Percentiles rank a stretch among this genome's conserved stretches.
phyloP scores from a whole-genome alignment of 768 basidiomycete genomes.

The Daedaleopsis nitida region DNA sequence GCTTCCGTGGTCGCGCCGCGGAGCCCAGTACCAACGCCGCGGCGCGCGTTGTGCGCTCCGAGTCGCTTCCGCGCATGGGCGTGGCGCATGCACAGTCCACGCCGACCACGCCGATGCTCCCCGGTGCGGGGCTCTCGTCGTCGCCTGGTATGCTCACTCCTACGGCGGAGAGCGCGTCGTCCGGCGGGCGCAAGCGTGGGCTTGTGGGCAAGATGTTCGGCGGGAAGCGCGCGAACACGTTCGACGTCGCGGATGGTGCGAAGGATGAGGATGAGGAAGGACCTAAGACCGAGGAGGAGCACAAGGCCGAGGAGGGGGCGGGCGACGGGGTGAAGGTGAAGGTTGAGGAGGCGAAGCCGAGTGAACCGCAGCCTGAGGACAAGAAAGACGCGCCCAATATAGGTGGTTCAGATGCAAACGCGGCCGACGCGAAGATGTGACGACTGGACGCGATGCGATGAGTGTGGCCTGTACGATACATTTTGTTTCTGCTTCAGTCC shows the following conservation, averaged over 20 bases:
- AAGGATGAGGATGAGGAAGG: not conserved
- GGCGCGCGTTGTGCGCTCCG: not conserved
- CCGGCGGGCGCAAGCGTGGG: slow-evolving; percentile 2
- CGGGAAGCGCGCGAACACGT: slow-evolving; percentile 11
- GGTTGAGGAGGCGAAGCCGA: slow-evolving; percentile 1
- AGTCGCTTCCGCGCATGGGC: not conserved
- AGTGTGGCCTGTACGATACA: not conserved
- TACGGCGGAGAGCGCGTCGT: slow-evolving; percentile 1
- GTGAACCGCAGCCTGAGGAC: slow-evolving; percentile 9
- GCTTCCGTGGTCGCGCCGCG: slow-evolving; percentile 10
- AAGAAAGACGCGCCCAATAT: slow-evolving; percentile 19
- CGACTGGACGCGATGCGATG: not conserved
- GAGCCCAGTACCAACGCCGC: slow-evolving; percentile 1
- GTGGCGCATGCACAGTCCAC: slow-evolving; percentile 4
- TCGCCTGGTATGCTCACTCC: slow-evolving; percentile 1
- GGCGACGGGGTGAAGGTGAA: not conserved
- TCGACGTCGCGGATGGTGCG: slow-evolving; percentile 1
- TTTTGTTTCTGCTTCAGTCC: not conserved
- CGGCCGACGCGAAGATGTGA: not conserved
- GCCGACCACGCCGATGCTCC: slow-evolving; percentile 8
- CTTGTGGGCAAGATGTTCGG: slow-evolving; percentile 20
- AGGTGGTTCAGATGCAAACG: not conserved
- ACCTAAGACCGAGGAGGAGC: not conserved
- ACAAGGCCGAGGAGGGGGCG: no score
- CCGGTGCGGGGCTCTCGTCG: not conserved